Base-by-base conservation (phyloP, 2,329 filamentous ascomycete species). In the Clonostachys rhizophaga region DNA sequence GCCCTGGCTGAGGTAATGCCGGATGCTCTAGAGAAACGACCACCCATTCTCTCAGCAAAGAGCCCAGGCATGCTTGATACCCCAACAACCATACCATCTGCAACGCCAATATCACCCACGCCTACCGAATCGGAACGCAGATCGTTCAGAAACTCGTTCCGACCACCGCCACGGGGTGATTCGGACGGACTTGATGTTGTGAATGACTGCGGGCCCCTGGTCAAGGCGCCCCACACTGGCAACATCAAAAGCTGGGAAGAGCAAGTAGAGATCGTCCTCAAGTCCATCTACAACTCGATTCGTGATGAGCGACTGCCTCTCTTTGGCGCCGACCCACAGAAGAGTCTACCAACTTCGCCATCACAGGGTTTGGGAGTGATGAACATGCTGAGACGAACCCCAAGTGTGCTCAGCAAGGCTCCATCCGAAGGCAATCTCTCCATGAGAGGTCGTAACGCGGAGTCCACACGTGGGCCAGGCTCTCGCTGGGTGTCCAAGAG, bases 401-500 rank as follows among this genome's bases (percentile, higher is more conserved):
- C 92, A 1, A 96, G 91, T 60, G 89, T 94, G 6, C 76, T 97
- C 50, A 96, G 91, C 74, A 96, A 95, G 67, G 84, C 91, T 33
- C 90, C 91, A 1, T 97, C 94, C 0, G 94, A 97, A 55, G 83
- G 81, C 46, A 79, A 82, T 49, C 76, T 79, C 47, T 87, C 86
- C 49, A 66, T 76, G 16, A 83, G 90, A 45, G 89, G 88, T n/a
- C 79, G 89, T 42, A 77, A 83, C 12, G 70, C 80, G 24, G 87
- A 95, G 55, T 59, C 66, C 49, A 55, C 67, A 48, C 71, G 78
- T 49, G 63, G 65, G 10, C 70, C 60, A 50, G 80, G 83, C 1
- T 84, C 84, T 44, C 78, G 89, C 46, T 97, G 90, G 87, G 80
- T 83, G 41, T 89, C 87, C 36, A 96, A 95, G 68, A 91, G 87